Evolutionary conservation across 306 rosid genomes (phyloP), one percentile per base, ranked within the genome.

Genomic region (Medicago arabica): DNA sequence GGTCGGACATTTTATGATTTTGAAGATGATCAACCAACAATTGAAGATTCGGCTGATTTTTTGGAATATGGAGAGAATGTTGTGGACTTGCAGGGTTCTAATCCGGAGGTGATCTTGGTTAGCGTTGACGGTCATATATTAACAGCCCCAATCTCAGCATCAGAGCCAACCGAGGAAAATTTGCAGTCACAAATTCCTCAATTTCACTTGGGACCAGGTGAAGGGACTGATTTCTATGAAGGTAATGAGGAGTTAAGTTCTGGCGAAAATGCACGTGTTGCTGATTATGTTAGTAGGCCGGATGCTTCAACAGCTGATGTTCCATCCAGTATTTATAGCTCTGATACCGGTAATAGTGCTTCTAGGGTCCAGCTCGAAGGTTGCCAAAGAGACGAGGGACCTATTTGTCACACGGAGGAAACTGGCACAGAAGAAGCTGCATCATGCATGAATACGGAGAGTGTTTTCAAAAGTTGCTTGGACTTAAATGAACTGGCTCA

Each of bases 101-200:
- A 67, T 81, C 88, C 98, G 3, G 98, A 86, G 84, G 86, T 95
- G 79, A 86, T 92, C 25, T 82, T 95, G 89, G 91, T 95, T 17
- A 92, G 98, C 74, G 97, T 89, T 71, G 99, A 92, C 79, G 99
- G 99, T 57, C 96, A 82, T 66, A 77, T 88, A 59, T 80, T 95
- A 80, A 92, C 77, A 10, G 99, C 93, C 34, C 99, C 97, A 57
- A 92, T 95, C 77, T 83, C 88, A 65, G 88, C 87, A 78, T 78
- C 89, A 9, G 99, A 92, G 82, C 83, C 85, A 74, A 79, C 74
- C 78, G 49, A 83, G 9, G 93, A 90, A 69, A 81, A 87, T 77
- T 66, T 95, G 86, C 88, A 89, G 67, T 85, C 87, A 84, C 78
- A 74, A 79, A 87, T 83, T 25, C 91, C 97, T 73, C 93, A 91